Evolutionary conservation across 2,329 filamentous ascomycete species (phyloP).

Genomic region (Boeremia lycopersici): DNA sequence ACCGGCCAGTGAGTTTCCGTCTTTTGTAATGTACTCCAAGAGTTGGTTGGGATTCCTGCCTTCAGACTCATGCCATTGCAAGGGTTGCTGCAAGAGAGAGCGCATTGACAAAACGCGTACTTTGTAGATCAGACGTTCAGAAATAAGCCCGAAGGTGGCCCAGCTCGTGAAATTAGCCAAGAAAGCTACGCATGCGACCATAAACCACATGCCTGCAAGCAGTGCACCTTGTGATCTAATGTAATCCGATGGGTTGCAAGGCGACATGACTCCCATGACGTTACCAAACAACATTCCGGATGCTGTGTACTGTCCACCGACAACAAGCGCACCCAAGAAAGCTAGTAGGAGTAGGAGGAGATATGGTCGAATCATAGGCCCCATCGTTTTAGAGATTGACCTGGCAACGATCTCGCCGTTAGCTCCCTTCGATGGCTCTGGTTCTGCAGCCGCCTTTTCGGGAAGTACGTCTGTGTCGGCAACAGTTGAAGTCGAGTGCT

Average conservation of each 20-base stretch:
- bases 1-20: constrained; percentile 69
- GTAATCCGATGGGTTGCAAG: constrained; percentile 56
- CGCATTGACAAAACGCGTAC: constrained; percentile 69
- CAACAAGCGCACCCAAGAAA: constrained; percentile 58
- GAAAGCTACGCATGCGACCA: constrained; percentile 65
- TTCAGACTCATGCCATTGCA: constrained; percentile 73
- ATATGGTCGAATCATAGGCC: constrained; percentile 53
- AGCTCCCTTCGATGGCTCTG: constrained; percentile 16
- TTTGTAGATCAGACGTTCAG: constrained; percentile 69
- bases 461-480: constrained; percentile 14
- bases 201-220: constrained; percentile 65
- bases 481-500: constrained; percentile 22
- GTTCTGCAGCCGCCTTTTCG: background rate
- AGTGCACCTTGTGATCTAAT: constrained; percentile 60
- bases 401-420: constrained; percentile 28
- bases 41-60: constrained; percentile 66
- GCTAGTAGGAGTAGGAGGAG: constrained; percentile 54
- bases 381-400: constrained; percentile 41
- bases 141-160: constrained; percentile 62
- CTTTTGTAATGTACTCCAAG: constrained; percentile 71
- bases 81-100: constrained; percentile 68
- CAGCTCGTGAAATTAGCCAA: constrained; percentile 67
- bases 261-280: constrained; percentile 62
- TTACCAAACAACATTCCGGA: constrained; percentile 66
- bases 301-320: constrained; percentile 63